Base-by-base conservation (phyloP, 495 filamentous ascomycete genomes). In the Tuber aestivum region DNA sequence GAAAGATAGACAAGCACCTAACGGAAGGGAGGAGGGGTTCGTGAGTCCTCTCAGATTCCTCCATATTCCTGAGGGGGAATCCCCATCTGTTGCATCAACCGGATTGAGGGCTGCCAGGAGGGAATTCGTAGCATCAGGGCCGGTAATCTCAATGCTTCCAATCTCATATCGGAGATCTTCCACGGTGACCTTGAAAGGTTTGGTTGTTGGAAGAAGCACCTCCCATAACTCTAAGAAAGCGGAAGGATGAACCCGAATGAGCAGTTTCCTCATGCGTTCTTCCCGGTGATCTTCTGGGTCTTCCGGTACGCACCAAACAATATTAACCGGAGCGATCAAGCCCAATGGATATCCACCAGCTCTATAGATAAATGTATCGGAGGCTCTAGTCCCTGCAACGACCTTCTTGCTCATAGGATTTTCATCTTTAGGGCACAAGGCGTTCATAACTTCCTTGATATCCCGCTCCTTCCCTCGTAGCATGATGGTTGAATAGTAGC, bases 141-240 rank as follows among this genome's bases (percentile, higher is more conserved):
- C 95, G 0, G 89, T 91, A 73, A 97, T 85, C 77, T 97, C 92
- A 71, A 98, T 95, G 82, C 94, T 97, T 69, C 95, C 95, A 83
- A 99, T 91, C 79, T 98, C 94, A 81, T 93, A 98, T 3, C 95
- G 89, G 21, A 99, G 83, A 82, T 99, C 95, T 82, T 97, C 93
- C n/a, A 97, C 82, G 74, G 89, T 90, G 35, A 95, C 89, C 16
- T 86, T 86, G 7, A 93, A 92, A 42, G 88, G 90, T 82, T 94
- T 91, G 18, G 89, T 87, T 12, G 92, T 81, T 45, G 86, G 87
- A 56, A 94, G 82, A n/a, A 97, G 78, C 78, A 92, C 89, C 37
- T 91, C 89, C 90, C 95, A 98, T 0, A 92, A 79, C 79, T 97
- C 92, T 27, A 92, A 84, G 83, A 98, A 99, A 38, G 91, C 92